Percentiles rank a stretch among this genome's conserved stretches.
These are phyloP conservation scores for Trametopsis cervina DNA, from an alignment of 768 basidiomycete species.

Conservation along the genomic window DNA sequence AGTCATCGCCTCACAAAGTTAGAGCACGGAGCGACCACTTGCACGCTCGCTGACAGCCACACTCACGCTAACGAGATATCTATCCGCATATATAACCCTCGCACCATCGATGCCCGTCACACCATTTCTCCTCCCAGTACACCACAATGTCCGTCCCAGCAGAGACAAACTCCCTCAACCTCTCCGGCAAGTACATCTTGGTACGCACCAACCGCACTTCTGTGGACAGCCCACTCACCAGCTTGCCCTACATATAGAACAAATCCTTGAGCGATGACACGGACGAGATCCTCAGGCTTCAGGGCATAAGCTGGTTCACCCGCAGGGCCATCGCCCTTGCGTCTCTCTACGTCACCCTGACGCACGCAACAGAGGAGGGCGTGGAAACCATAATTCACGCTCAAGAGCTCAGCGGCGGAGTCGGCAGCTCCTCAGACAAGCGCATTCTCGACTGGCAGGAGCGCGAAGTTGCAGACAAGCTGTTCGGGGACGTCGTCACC, in stretches of 20 bases:
- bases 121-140: no score
- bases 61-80: no score
- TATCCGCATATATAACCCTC: no score
- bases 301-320: slow-evolving; percentile 69
- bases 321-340: slow-evolving; percentile 52
- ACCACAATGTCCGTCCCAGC: slow-evolving; percentile 60
- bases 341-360: slow-evolving; percentile 53
- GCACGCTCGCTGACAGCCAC: no score
- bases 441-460: slow-evolving; percentile 52
- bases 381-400: slow-evolving; percentile 62
- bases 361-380: slow-evolving; percentile 50
- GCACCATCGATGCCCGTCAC: no score
- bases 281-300: slow-evolving; percentile 59
- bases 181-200: slow-evolving; percentile 58
- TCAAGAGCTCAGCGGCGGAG: slow-evolving; percentile 57
- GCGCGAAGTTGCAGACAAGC: slow-evolving; percentile 43
- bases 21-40: no score
- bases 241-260: slow-evolving; percentile 38
- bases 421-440: slow-evolving; percentile 49
- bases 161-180: slow-evolving; percentile 49
- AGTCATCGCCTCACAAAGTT: no score
- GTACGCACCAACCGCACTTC: slow-evolving; percentile 29
- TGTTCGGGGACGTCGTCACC: slow-evolving; percentile 56
- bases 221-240: not conserved
- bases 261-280: slow-evolving; percentile 55